Conservation (phyloP, 192 early-diverging fungal genomes). For the Lobosporangium transversale region DNA sequence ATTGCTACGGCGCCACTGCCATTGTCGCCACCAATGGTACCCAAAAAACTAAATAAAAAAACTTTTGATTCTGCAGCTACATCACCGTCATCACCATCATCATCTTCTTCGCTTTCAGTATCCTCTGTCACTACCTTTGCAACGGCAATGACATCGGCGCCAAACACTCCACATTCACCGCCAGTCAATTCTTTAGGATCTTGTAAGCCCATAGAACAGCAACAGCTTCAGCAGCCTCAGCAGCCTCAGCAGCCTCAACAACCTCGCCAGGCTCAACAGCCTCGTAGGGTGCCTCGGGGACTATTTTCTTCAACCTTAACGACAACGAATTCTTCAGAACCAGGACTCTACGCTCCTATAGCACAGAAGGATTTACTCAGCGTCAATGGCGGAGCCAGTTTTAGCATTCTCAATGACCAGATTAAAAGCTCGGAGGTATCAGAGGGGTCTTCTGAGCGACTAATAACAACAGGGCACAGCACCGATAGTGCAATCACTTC, state of each 20-base stretch:
- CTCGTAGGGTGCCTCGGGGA: slow-evolving; percentile 37
- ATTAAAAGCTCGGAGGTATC: too few relatives aligned
- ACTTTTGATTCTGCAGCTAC: neutral
- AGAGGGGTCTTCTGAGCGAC: too few relatives aligned
- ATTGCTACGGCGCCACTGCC: too few relatives aligned
- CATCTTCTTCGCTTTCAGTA: too few relatives aligned
- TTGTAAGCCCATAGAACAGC: too few relatives aligned
- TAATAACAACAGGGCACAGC: too few relatives aligned
- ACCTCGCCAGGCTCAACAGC: neutral
- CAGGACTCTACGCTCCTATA: too few relatives aligned
- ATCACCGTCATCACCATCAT: neutral
- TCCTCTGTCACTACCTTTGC: slow-evolving; percentile 12
- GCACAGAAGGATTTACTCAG: neutral
- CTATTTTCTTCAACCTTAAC: slow-evolving; percentile 12
- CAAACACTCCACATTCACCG: slow-evolving; percentile 1
- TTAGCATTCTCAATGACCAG: too few relatives aligned
- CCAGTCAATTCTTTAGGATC: neutral
- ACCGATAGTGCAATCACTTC: neutral
- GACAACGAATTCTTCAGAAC: too few relatives aligned
- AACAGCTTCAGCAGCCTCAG: neutral
- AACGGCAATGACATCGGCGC: slow-evolving; percentile 10
- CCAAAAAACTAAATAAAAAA: too few relatives aligned
- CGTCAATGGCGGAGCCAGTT: too few relatives aligned
- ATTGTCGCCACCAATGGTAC: too few relatives aligned
- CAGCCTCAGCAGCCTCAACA: neutral